phyloP scores from a whole-genome alignment of 1,284 basidiomycete genomes.

The Papiliotrema flavescens region DNA sequence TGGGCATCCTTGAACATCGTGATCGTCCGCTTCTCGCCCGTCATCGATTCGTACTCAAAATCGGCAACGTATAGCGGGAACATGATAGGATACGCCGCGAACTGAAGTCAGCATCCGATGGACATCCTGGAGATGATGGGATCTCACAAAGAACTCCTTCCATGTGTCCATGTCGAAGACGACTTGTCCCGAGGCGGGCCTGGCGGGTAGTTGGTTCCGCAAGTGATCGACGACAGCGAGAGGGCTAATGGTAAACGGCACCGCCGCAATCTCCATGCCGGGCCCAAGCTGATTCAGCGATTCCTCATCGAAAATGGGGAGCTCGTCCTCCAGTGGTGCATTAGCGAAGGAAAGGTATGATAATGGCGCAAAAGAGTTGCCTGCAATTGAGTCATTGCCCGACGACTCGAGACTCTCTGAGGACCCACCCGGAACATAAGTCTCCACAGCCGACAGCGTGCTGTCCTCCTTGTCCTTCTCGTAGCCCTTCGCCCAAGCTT shows the following conservation, averaged over 20 bases:
- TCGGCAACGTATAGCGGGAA: constrained; percentile 47
- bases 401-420: too few species aligned
- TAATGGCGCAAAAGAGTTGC: constrained; percentile 46
- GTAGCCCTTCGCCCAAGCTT: constrained; percentile 7
- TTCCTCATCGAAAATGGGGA: constrained; percentile 30
- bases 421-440: constrained; percentile 40
- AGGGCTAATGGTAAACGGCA: constrained; percentile 52
- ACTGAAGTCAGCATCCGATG: constrained; percentile 14
- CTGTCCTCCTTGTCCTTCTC: too few species aligned
- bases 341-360: constrained; percentile 44
- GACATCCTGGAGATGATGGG: too few species aligned
- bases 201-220: background rate
- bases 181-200: too few species aligned
- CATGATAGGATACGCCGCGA: constrained; percentile 46
- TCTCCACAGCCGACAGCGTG: background rate
- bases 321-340: constrained; percentile 27
- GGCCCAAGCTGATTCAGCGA: constrained; percentile 59
- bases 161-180: too few species aligned
- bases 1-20: too few species aligned
- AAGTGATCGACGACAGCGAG: constrained; percentile 28
- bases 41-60: constrained; percentile 28
- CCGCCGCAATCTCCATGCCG: constrained; percentile 60
- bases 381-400: constrained; percentile 10
- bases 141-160: too few species aligned
- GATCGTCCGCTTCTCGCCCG: too few species aligned